Base-by-base conservation (phyloP, 495 filamentous ascomycete species). In the Lepidopterella palustris region DNA sequence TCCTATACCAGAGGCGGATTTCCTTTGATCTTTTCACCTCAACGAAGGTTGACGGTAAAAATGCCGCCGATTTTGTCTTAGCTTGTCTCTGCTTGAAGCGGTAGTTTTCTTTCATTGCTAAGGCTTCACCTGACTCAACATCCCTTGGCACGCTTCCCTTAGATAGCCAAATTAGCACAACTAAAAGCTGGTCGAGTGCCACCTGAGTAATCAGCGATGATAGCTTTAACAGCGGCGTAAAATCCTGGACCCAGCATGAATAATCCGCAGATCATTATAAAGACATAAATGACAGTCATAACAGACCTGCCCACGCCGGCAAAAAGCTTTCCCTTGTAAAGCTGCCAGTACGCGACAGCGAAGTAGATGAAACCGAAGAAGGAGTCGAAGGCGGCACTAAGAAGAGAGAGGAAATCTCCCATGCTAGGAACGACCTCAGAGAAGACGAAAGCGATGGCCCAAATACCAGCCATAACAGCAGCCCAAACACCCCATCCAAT, bases 161-260 rank as follows among this genome's bases (percentile, higher is more conserved):
- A 79, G 21, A 78, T 68, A n/a, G 74, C 63, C 59, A 74, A 49
- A 71, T 76, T 77, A 4, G 76, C 74, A 71, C 77, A 79, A 23
- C 70, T 77, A 62, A 79, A 79, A 25, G 75, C 77, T 20, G 76
- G 76, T 48, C 67, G 73, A 0, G 68, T 64, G 20, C 66, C 56
- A 2, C 71, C 69, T 6, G 72, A 70, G 48, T 79, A 79, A 67
- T 78, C 76, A 4, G 64, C 65, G 60, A 78, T 77, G 32, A 82
- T 82, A 39, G 78, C 77, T 68, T 82, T 71, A 40, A 80, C 73
- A 6, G 77, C 77, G 0, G 77, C 77, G 70, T 81, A 81, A 29
- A 79, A 58, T 1, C 79, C 79, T 4, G 79, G 77, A 5, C 78
- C 77, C 1, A 79, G 70, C n/a, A 81, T 61, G 51, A 81, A 81